Percentiles rank a stretch among this genome's conserved stretches.
phyloP scores from a whole-genome alignment of 495 filamentous ascomycete species.

The Parathielavia hyrcaniae region DNA sequence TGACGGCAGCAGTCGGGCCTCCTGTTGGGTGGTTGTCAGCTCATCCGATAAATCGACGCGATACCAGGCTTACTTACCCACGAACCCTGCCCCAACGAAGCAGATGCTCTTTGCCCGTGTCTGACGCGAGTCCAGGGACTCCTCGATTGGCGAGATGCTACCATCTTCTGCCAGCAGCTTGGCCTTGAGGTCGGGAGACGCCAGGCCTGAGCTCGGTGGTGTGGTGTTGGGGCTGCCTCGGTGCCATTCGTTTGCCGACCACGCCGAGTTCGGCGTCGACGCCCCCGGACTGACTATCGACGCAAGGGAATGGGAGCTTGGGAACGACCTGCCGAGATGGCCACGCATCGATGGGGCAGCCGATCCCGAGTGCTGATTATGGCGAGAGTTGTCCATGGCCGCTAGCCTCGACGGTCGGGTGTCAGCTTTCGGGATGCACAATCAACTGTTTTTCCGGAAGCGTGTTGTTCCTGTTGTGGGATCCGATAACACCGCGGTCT shows the following conservation, averaged over 20 bases:
- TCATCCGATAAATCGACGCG: neutral
- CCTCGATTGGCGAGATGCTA: constrained; percentile 10
- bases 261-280: constrained; percentile 23
- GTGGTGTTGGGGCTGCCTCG: constrained; percentile 24
- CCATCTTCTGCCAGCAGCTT: constrained; percentile 10
- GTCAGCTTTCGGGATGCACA: neutral
- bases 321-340: constrained; percentile 19
- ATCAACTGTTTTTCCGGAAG: neutral
- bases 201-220: constrained; percentile 22
- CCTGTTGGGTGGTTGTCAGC: constrained; percentile 38
- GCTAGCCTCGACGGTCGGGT: neutral
- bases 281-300: constrained; percentile 22
- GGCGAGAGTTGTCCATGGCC: constrained; percentile 14
- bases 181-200: constrained; percentile 24
- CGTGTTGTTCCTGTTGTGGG: neutral
- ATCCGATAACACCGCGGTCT: neutral
- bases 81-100: constrained; percentile 33
- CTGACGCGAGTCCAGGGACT: neutral
- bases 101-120: constrained; percentile 43
- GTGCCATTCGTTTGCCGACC: constrained; percentile 22
- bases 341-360: constrained; percentile 1
- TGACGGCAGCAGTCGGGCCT: constrained; percentile 68
- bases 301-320: constrained; percentile 26
- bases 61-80: constrained; percentile 19
- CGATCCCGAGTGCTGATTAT: neutral